Evolutionary conservation across 225 moss, liverwort and hornwort species (phyloP), one percentile per base, ranked within the genome.

Genomic region (Neckera pumila): DNA sequence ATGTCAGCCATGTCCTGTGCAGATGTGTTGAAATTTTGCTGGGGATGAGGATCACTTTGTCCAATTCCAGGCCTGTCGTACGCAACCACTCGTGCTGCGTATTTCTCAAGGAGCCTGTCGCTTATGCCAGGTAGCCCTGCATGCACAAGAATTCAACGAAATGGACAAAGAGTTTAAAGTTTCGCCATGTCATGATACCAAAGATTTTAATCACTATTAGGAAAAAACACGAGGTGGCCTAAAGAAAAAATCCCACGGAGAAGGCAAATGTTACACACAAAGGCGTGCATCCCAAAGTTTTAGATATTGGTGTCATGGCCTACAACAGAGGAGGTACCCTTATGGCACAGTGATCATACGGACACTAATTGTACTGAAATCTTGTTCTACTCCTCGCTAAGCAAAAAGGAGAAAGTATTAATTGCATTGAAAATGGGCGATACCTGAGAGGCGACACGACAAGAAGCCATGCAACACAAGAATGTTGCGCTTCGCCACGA

Each of bases 41-140:
- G 85, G 7, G 82, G 87, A 77, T 98, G 94, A 86, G 93, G 94
- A 70, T 98, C 97, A 82, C 97, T 98, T 85, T 98, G 96, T 59
- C 97, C 97, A 84, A 95, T 89, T 72, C 97, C 97, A 65, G 97
- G 97, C 82, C 97, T 90, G 85, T 98, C 97, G 76, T 93, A 96
- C 20, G 95, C 88, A 72, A 98, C 86, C 49, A 96, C 90, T 43
- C 96, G 96, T 27, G 94, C 93, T 84, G 90, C 91, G 78, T 93
- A 95, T 80, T 96, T 95, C 82, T 95, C 88, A 40, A 97, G 93
- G 14, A 97, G 87, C 43, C 89, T 92, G 4, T 89, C 74, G 63
- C 89, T 94, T 21, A 96, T 78, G 34, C 97, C 96, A 45, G 97
- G 96, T 80, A 97, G 93, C 84, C 97, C 97, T 97, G 89, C 74